phyloP scores from a whole-genome alignment of 441 rosid species.

The Pelargonium myrrhifolium region DNA sequence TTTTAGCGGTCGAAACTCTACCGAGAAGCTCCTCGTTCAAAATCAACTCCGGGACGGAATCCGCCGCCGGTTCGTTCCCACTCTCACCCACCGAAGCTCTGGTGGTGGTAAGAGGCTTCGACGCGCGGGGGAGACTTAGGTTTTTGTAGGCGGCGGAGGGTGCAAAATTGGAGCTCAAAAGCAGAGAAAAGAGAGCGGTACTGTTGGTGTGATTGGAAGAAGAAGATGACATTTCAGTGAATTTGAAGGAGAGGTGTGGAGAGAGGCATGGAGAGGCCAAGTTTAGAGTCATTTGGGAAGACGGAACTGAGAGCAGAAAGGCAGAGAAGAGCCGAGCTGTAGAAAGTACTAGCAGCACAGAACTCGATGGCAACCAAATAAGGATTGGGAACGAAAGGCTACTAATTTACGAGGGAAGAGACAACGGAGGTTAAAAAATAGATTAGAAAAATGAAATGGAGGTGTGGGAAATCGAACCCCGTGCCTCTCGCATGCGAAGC shows the following conservation, averaged over 20 bases:
- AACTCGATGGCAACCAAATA: neutral
- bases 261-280: conserved; percentile 31
- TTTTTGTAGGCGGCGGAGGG: conserved; percentile 15
- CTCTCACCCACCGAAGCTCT: conserved; percentile 35
- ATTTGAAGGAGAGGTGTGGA: conserved; percentile 29
- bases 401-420: neutral
- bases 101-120: neutral
- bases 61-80: conserved; percentile 25
- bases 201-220: conserved; percentile 19
- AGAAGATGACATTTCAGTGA: conserved; percentile 24
- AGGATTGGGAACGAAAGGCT: conserved; percentile 12
- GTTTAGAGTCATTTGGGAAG: conserved; percentile 35
- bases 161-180: conserved; percentile 8
- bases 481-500: conserved; percentile 39
- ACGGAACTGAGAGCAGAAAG: neutral
- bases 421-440: too few species aligned
- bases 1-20: conserved; percentile 43
- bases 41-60: conserved; percentile 18
- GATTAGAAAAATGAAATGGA: too few species aligned
- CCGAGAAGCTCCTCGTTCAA: conserved; percentile 38
- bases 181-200: conserved; percentile 26
- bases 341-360: neutral
- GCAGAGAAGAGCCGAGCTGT: too few species aligned
- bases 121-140: neutral
- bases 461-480: conserved; percentile 89